Conservation (phyloP, 805 yeast species). For the Candida chilensis region DNA sequence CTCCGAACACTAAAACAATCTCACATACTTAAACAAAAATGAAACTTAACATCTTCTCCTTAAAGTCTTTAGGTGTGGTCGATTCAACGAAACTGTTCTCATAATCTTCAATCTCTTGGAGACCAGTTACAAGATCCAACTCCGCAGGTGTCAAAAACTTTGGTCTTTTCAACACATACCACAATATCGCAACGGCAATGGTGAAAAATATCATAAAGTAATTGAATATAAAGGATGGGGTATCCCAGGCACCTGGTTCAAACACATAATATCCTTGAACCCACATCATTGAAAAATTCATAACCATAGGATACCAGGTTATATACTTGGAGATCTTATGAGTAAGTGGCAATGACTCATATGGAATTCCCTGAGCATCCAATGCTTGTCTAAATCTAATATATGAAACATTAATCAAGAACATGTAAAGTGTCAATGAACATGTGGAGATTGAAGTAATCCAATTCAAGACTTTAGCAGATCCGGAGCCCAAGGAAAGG, state of each 20-base stretch:
- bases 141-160: slow-evolving; percentile 29
- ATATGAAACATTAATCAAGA: slow-evolving; percentile 35
- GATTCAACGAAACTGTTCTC: no score
- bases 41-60: no score
- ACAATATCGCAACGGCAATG: slow-evolving; percentile 17
- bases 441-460: slow-evolving; percentile 21
- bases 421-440: slow-evolving; percentile 33
- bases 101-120: slow-evolving; percentile 40
- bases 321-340: no score
- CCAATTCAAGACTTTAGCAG: slow-evolving; percentile 20
- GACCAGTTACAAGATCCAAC: slow-evolving; percentile 35
- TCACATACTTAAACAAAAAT: no score
- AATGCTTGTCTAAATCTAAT: slow-evolving; percentile 35
- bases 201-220: slow-evolving; percentile 31
- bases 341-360: slow-evolving; percentile 26
- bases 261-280: slow-evolving; percentile 35
- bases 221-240: slow-evolving; percentile 24
- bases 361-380: slow-evolving; percentile 30
- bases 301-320: slow-evolving; percentile 7
- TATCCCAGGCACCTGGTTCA: slow-evolving; percentile 25
- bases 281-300: slow-evolving; percentile 24
- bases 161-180: slow-evolving; percentile 27
- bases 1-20: no score
- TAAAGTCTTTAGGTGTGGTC: no score
- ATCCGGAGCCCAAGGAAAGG: slow-evolving; percentile 14